Conservation (phyloP, 805 yeast genomes). For the Metschnikowia similis region DNA sequence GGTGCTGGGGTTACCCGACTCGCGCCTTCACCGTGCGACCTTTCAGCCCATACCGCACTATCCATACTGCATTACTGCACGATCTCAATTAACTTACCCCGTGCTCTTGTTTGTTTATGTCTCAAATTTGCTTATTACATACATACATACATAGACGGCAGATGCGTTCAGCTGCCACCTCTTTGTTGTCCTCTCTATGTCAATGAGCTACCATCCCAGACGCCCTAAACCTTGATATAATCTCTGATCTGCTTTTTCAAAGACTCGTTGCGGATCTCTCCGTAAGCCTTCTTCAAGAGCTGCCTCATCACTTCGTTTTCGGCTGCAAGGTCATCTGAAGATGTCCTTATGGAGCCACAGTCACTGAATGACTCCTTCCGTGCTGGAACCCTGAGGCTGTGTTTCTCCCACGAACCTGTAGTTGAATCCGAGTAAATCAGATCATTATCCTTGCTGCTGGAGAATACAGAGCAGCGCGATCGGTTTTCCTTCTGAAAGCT, state of each 20-base stretch:
- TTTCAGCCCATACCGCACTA: background rate
- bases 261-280: slow-evolving; percentile 16
- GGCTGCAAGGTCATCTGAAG: slow-evolving; percentile 12
- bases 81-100: too few relatives aligned
- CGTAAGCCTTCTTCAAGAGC: slow-evolving; percentile 26
- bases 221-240: slow-evolving; percentile 8
- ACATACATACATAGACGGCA: background rate
- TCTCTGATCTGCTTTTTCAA: slow-evolving; percentile 16
- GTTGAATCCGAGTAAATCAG: slow-evolving; percentile 29
- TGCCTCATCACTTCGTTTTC: slow-evolving; percentile 27
- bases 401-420: slow-evolving; percentile 13
- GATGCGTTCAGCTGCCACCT: background rate
- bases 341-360: slow-evolving; percentile 6
- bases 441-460: slow-evolving; percentile 18
- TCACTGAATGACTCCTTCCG: slow-evolving; percentile 10
- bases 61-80: too few relatives aligned
- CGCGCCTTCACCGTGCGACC: background rate
- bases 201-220: background rate
- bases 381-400: slow-evolving; percentile 1
- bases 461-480: slow-evolving; percentile 22
- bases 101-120: too few relatives aligned
- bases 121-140: too few relatives aligned
- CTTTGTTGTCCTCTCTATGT: background rate
- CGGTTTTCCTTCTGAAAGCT: slow-evolving; percentile 11
- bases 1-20: slow-evolving; percentile 13